Base-by-base conservation (phyloP, 192 early-diverging fungal genomes). In the Rhizoclosmatium sp. region DNA sequence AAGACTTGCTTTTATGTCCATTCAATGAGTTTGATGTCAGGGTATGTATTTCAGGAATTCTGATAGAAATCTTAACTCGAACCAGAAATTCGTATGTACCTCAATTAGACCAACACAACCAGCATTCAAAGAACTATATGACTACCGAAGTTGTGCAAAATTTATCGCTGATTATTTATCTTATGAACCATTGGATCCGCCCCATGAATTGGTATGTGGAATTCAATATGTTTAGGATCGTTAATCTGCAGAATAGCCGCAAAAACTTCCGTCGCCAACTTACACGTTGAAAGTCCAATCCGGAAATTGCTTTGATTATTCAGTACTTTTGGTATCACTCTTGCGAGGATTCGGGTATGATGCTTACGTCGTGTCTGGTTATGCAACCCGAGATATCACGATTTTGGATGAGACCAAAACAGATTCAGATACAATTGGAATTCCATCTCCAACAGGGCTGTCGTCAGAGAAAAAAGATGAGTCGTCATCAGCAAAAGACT, bases 281-380 rank as follows among this genome's bases (percentile, higher is more conserved):
- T 89, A 85, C 76, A 90, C 89, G 31, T 78, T 89, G 31, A 75
- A 74, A 19, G 59, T 89, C 4, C 89, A 90, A 75, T 61, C 72
- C 39, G 89, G 89, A 40, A 90, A 86, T 72, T 82, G 82, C 62
- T 90, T 89, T 60, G 89, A 90, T 69, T 84, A 85, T 69, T 80
- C 87, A 1, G 84, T 85, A 4, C 76, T 90, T 9, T 82, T 90
- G 19, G 83, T 83, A 21, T 89, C 87, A 2, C 83, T 90, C 0
- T 79, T 90, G 14, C 81, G 82, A 3, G 89, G 89, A 4, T 88
- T 87, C 4, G 89, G 89, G 1, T 90, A 89, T 78, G 89, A 90
- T 75, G 89, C 89, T 42, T 89, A 85, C 68, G 87, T 90, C 39
- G 89, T 90, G 2, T 88, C 85, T 2, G 89, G 89, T 12, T 90